These are phyloP conservation scores for Mastigamoeba balamuthi DNA, from an alignment of 78 protist species.

Conservation along the genomic window DNA sequence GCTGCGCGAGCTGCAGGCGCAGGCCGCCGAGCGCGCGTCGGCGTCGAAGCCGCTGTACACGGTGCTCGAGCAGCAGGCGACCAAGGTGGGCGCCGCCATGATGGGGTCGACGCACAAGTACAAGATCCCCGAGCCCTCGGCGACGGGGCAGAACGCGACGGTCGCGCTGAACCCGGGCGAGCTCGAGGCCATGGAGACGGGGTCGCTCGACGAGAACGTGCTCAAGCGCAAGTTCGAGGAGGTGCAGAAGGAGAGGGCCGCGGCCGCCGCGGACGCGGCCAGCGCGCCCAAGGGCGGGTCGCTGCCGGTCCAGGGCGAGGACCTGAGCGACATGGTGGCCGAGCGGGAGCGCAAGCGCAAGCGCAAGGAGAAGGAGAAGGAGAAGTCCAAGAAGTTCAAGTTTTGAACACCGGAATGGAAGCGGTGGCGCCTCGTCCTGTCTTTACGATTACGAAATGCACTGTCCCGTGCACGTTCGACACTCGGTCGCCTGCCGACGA, in stretches of 20 bases:
- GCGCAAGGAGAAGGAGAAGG: not conserved
- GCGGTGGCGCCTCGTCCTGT: too few relatives aligned
- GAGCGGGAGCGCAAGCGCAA: constrained; percentile 26
- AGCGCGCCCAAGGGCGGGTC: not conserved
- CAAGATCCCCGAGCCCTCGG: constrained; percentile 2
- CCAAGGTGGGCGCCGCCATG: constrained; percentile 15
- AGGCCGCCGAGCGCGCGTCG: constrained; percentile 9
- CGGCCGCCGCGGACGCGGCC: not conserved
- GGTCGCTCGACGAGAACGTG: constrained; percentile 17
- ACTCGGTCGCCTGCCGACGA: too few relatives aligned
- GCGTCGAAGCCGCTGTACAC: not conserved
- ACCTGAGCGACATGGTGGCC: constrained; percentile 15
- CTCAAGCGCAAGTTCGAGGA: constrained; percentile 48
- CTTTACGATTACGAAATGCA: too few relatives aligned
- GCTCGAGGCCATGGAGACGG: constrained; percentile 8
- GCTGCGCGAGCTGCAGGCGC: not conserved
- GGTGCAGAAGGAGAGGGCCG: not conserved
- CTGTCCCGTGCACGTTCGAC: too few relatives aligned
- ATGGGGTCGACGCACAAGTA: constrained; percentile 54
- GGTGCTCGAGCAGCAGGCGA: constrained; percentile 1
- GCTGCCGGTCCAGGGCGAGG: constrained; percentile 5
- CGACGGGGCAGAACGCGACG: not conserved
- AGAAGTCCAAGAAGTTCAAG: constrained; percentile 45
- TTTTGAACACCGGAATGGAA: constrained; percentile 17
- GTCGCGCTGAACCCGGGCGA: constrained; percentile 27